Conservation (phyloP, 2,329 filamentous ascomycete species). For the Ophiostoma ips region DNA sequence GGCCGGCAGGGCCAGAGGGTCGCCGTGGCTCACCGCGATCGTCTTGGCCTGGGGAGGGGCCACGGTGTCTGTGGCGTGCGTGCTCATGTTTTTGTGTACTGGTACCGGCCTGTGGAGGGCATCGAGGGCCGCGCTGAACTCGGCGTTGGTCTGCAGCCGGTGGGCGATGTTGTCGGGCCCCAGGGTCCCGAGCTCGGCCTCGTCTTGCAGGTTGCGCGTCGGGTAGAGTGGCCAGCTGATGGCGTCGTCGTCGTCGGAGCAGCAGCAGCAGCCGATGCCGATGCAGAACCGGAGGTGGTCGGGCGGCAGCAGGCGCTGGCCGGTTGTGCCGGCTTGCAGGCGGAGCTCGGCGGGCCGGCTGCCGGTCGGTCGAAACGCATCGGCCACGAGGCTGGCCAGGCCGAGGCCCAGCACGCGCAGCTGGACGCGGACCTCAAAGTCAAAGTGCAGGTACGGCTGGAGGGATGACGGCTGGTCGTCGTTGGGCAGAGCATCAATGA, state of each 20-base stretch:
- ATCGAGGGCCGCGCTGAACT: not conserved
- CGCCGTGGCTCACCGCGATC: not conserved
- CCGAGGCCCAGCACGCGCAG: slow-evolving; percentile 15
- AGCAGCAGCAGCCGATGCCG: slow-evolving; percentile 6
- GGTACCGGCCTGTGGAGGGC: too few species aligned
- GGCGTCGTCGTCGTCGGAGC: slow-evolving; percentile 9
- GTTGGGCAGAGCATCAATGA: slow-evolving; percentile 11
- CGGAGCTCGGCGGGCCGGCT: slow-evolving; percentile 15
- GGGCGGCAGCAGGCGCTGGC: slow-evolving; percentile 10
- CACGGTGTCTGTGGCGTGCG: not conserved
- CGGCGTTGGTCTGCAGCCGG: slow-evolving; percentile 3
- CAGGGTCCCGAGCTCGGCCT: slow-evolving; percentile 13
- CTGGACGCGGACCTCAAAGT: slow-evolving; percentile 15
- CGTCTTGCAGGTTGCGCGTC: slow-evolving; percentile 15
- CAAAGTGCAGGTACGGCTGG: slow-evolving; percentile 14
- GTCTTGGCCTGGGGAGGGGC: too few species aligned
- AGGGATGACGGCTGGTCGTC: slow-evolving; percentile 2
- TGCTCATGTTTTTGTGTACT: too few species aligned
- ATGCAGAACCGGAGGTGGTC: slow-evolving; percentile 14
- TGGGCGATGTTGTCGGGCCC: slow-evolving; percentile 1
- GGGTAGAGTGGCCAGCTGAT: slow-evolving; percentile 16
- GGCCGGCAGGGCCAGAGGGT: not conserved
- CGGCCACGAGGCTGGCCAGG: not conserved
- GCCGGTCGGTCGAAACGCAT: slow-evolving; percentile 10
- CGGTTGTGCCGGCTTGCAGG: slow-evolving; percentile 14